Percentiles rank a stretch among this genome's conserved stretches.
Conservation (phyloP, 352 stramenopile genomes). For the Lagenidium sp. region DNA sequence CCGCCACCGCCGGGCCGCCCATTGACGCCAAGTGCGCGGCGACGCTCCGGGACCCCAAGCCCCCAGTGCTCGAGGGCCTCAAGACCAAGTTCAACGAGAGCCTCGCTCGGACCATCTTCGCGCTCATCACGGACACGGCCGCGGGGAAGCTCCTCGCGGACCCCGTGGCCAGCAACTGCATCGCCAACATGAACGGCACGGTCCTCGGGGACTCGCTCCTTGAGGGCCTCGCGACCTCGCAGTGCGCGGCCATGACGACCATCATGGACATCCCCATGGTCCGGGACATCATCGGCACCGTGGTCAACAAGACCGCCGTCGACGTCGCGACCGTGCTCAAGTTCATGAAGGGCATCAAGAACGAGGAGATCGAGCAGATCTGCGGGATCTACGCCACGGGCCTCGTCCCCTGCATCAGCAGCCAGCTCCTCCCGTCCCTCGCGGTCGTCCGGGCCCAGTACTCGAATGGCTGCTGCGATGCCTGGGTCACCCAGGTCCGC, state of each 20-base stretch:
- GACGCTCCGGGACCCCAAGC: constrained; percentile 12
- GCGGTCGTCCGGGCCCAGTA: constrained; percentile 34
- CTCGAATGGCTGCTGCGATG: constrained; percentile 39
- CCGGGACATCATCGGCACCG: constrained; percentile 23
- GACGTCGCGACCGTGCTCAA: constrained; percentile 20
- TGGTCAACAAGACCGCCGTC: constrained; percentile 9
- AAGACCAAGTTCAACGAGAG: constrained; percentile 6
- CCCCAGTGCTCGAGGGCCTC: constrained; percentile 17
- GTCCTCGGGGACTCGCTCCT: constrained; percentile 23
- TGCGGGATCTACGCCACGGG: constrained; percentile 34
- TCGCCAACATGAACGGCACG: constrained; percentile 55
- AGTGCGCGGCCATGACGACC: constrained; percentile 21
- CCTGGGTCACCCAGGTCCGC: constrained; percentile 30
- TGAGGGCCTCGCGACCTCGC: constrained; percentile 21
- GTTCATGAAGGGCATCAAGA: constrained; percentile 17
- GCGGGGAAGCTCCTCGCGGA: constrained; percentile 29
- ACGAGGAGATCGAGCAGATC: constrained; percentile 33
- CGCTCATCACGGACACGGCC: constrained; percentile 16
- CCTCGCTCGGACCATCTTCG: constrained; percentile 8
- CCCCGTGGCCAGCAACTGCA: constrained; percentile 31
- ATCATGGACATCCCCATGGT: constrained; percentile 34
- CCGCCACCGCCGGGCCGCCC: neutral
- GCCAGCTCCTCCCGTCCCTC: constrained; percentile 42
- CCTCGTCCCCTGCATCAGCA: constrained; percentile 38
- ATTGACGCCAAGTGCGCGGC: constrained; percentile 16